A percentile compares a stretch with the other conserved stretches of the same genome.
Conservation (phyloP, 2,329 filamentous ascomycete species). For the Neoarthrinium moseri region DNA sequence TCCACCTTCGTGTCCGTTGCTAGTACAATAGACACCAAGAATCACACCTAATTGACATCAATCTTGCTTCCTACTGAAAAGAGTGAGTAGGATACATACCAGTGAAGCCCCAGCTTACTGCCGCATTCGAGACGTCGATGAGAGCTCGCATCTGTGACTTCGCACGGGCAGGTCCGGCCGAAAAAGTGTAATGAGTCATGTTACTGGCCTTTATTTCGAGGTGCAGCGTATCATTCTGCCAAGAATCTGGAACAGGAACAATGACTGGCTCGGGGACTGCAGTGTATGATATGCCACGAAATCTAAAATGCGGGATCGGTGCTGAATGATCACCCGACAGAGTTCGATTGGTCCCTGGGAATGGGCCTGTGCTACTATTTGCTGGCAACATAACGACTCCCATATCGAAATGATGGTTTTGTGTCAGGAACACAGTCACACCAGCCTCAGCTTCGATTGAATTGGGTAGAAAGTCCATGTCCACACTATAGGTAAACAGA, state of each 20-base stretch:
- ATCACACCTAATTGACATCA: constrained; percentile 35
- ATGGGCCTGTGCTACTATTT: constrained; percentile 19
- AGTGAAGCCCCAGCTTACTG: constrained; percentile 39
- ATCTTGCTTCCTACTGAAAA: neutral
- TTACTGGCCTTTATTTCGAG: constrained; percentile 43
- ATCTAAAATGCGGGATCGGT: constrained; percentile 40
- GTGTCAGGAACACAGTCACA: constrained; percentile 50
- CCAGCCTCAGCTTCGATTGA: constrained; percentile 47
- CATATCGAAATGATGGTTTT: constrained; percentile 52
- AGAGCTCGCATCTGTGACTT: constrained; percentile 30
- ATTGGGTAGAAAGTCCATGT: constrained; percentile 41
- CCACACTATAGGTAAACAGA: constrained; percentile 48
- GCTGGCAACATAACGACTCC: constrained; percentile 35
- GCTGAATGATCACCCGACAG: constrained; percentile 9
- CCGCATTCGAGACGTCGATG: constrained; percentile 30
- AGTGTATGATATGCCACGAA: constrained; percentile 40
- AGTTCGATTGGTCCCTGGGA: constrained; percentile 16
- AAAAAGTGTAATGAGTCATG: constrained; percentile 41
- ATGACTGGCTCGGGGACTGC: constrained; percentile 35
- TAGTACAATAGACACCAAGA: constrained; percentile 48
- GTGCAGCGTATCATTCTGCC: constrained; percentile 33
- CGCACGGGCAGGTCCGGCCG: constrained; percentile 31
- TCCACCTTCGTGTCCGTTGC: constrained; percentile 40
- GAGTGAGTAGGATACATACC: constrained; percentile 23
- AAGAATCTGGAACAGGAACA: constrained; percentile 35